Percentiles rank a stretch among this genome's conserved stretches.
phyloP scores from a whole-genome alignment of 352 stramenopile species.

The Phytophthora crassamura region DNA sequence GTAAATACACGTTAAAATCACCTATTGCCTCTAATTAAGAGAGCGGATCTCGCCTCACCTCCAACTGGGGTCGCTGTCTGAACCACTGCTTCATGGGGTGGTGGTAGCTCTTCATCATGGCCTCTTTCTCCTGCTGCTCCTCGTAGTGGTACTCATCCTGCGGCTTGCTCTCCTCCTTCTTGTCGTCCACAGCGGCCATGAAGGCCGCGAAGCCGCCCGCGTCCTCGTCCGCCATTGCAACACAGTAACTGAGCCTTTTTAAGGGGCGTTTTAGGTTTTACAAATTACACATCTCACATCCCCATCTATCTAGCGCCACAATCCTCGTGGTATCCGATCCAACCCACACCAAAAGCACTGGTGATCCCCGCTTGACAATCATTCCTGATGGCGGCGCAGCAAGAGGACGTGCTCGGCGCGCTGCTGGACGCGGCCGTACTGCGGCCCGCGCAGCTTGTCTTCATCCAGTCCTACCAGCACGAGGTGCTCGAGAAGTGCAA shows the following conservation, averaged over 20 bases:
- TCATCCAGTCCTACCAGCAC: slow-evolving; percentile 74
- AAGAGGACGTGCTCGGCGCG: slow-evolving; percentile 71
- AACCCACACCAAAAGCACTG: slow-evolving; percentile 15
- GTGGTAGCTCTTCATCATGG: slow-evolving; percentile 91
- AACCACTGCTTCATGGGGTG: slow-evolving; percentile 92
- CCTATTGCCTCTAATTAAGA: slow-evolving; percentile 1
- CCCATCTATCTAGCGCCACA: neutral
- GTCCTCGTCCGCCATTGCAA: slow-evolving; percentile 55
- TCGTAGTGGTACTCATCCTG: slow-evolving; percentile 82
- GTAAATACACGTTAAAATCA: neutral
- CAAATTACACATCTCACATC: no score
- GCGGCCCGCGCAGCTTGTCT: slow-evolving; percentile 50
- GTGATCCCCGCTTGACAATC: slow-evolving; percentile 5
- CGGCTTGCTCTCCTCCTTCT: slow-evolving; percentile 13
- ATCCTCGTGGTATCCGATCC: no score
- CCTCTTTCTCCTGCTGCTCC: slow-evolving; percentile 87
- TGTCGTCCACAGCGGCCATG: slow-evolving; percentile 64
- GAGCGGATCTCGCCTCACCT: slow-evolving; percentile 24
- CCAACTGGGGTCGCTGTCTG: slow-evolving; percentile 57
- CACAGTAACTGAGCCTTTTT: slow-evolving; percentile 3
- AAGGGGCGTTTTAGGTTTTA: neutral
- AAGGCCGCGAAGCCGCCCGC: slow-evolving; percentile 72
- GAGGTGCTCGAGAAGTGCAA: slow-evolving; percentile 73
- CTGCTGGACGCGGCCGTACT: slow-evolving; percentile 65
- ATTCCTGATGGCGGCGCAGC: slow-evolving; percentile 29